Percentiles rank a stretch among this genome's conserved stretches.
These are phyloP conservation scores for Penicillium macrosclerotiorum DNA, from an alignment of 495 filamentous ascomycete species.

Conservation along the genomic window DNA sequence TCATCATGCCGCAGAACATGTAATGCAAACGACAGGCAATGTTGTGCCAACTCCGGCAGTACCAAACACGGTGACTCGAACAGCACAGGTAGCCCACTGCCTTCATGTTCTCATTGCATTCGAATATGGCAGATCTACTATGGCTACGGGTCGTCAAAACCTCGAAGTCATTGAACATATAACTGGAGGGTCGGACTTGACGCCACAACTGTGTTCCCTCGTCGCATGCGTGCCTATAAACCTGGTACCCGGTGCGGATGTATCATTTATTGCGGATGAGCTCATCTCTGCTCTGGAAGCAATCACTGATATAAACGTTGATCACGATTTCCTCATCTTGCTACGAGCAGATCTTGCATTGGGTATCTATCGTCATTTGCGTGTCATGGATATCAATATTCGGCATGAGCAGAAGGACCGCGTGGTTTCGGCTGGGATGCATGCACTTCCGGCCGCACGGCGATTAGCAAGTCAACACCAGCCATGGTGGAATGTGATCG, in stretches of 20 bases:
- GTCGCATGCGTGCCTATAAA: constrained; percentile 20
- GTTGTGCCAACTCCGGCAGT: constrained; percentile 5
- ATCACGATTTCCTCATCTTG: constrained; percentile 26
- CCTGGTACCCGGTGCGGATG: constrained; percentile 2
- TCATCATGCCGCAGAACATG: constrained; percentile 29
- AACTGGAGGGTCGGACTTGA: constrained; percentile 10
- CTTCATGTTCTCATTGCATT: constrained; percentile 36
- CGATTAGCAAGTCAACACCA: constrained; percentile 21
- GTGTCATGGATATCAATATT: constrained; percentile 25
- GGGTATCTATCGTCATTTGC: constrained; percentile 38
- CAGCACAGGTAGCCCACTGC: constrained; percentile 31
- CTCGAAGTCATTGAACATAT: not conserved
- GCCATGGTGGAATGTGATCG: constrained; percentile 45
- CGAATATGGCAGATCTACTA: constrained; percentile 42
- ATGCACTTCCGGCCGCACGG: constrained; percentile 24
- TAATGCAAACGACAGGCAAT: constrained; percentile 12
- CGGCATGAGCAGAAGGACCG: constrained; percentile 18
- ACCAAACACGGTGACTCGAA: constrained; percentile 22
- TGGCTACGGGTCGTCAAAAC: constrained; percentile 4
- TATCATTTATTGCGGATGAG: constrained; percentile 9
- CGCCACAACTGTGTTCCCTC: constrained; percentile 17
- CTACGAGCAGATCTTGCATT: constrained; percentile 37
- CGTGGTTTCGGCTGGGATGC: constrained; percentile 15
- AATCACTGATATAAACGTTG: constrained; percentile 9
- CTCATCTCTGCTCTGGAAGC: constrained; percentile 13